Conservation (phyloP, 2,329 filamentous ascomycete species). For the Fusarium decemcellulare region DNA sequence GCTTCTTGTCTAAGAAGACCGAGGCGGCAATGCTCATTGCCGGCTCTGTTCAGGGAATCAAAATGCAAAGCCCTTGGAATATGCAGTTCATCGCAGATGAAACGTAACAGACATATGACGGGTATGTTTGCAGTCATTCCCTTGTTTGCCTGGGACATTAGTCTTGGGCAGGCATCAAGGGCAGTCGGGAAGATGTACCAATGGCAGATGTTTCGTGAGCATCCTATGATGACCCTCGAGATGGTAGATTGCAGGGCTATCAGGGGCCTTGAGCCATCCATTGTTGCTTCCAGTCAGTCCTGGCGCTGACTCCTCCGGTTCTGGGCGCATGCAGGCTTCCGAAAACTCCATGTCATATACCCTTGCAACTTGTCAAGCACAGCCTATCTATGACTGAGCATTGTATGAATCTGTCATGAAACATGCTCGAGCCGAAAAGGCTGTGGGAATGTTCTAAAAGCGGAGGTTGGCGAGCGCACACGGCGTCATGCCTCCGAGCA, state of each 20-base stretch:
- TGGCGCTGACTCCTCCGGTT: constrained; percentile 6
- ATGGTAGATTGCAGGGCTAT: constrained; percentile 22
- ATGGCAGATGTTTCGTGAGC: neutral
- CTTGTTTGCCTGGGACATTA: neutral
- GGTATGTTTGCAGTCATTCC: neutral
- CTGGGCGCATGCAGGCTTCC: constrained; percentile 31
- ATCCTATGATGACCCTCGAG: no score
- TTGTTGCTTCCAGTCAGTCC: constrained; percentile 1
- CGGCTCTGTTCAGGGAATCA: neutral
- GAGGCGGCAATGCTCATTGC: constrained; percentile 10
- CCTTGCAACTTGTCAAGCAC: constrained; percentile 14
- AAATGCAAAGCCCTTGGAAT: neutral
- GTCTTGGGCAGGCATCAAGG: neutral
- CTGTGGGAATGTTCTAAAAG: neutral
- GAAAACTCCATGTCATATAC: constrained; percentile 25
- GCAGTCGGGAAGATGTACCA: neutral
- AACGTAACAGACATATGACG: constrained; percentile 19
- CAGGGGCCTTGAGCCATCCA: neutral
- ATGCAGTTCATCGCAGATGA: constrained; percentile 5
- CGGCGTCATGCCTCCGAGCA: neutral
- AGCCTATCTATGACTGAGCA: constrained; percentile 1
- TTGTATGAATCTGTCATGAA: neutral
- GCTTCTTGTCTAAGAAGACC: constrained; percentile 17
- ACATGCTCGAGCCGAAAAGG: neutral
- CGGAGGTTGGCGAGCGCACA: neutral